phyloP scores from a whole-genome alignment of 495 filamentous ascomycete species.

The Neurospora sp. region DNA sequence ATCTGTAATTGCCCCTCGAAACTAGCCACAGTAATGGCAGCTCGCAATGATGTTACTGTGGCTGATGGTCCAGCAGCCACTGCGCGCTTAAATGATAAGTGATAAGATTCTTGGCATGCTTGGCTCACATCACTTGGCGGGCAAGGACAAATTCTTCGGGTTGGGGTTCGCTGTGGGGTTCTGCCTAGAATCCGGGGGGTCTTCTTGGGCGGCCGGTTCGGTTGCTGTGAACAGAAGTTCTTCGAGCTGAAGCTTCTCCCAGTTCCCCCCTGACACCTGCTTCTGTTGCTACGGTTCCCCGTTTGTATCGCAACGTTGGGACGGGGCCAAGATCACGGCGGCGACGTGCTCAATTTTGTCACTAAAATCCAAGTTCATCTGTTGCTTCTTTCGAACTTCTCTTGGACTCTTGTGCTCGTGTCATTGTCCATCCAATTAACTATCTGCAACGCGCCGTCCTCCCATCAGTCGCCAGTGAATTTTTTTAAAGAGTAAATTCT shows the following conservation, averaged over 20 bases:
- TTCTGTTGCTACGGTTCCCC: neutral
- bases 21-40: constrained; percentile 1
- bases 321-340: neutral
- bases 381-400: neutral
- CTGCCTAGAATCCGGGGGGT: neutral
- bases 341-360: neutral
- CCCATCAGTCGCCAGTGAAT: neutral
- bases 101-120: neutral
- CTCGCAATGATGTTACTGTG: neutral
- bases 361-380: neutral
- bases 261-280: neutral
- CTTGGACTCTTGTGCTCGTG: neutral
- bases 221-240: neutral
- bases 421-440: neutral
- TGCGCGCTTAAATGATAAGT: neutral
- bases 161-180: neutral
- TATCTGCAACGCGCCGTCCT: neutral
- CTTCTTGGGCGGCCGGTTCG: neutral
- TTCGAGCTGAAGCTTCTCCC: neutral
- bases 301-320: neutral
- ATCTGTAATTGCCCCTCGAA: neutral
- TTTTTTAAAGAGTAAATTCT: neutral
- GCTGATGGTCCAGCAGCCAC: neutral
- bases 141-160: neutral
- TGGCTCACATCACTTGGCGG: neutral